Conservation (phyloP, 139 green algal genomes). For the Chlorella sp. region DNA sequence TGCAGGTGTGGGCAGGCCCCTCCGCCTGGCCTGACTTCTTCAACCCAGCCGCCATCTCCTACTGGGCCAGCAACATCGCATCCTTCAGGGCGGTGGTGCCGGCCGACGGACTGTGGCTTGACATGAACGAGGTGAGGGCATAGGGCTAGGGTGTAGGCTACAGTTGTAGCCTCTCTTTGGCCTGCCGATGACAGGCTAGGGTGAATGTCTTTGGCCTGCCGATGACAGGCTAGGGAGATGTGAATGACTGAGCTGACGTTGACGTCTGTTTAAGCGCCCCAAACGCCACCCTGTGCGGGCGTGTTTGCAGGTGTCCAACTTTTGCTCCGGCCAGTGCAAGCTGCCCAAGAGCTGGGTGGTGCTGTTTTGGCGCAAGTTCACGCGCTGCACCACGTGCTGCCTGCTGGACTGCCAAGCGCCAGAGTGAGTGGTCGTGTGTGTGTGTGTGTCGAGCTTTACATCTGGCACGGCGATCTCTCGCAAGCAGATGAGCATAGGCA, state of each 20-base stretch:
- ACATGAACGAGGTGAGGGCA: neutral
- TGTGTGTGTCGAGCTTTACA: no score
- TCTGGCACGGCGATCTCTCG: no score
- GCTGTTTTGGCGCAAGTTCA: neutral
- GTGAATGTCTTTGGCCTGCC: no score
- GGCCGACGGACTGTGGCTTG: neutral
- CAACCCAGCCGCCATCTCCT: neutral
- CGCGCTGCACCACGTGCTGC: neutral
- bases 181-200: no score
- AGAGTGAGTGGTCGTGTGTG: neutral
- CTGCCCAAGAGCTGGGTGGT: neutral
- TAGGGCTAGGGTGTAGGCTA: no score
- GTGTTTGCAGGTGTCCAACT: neutral
- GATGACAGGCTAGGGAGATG: no score
- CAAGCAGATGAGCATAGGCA: no score
- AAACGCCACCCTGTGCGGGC: neutral
- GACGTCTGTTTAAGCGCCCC: no score
- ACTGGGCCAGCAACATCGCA: neutral
- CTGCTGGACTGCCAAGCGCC: neutral
- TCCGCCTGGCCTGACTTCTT: neutral
- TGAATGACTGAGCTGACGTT: no score
- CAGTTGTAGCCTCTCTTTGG: no score
- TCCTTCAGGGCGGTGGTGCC: neutral
- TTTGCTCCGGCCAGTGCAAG: neutral
- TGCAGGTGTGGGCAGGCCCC: neutral